These are phyloP conservation scores for Bruguiera hainesii DNA, from an alignment of 441 rosid species.

Conservation along the genomic window DNA sequence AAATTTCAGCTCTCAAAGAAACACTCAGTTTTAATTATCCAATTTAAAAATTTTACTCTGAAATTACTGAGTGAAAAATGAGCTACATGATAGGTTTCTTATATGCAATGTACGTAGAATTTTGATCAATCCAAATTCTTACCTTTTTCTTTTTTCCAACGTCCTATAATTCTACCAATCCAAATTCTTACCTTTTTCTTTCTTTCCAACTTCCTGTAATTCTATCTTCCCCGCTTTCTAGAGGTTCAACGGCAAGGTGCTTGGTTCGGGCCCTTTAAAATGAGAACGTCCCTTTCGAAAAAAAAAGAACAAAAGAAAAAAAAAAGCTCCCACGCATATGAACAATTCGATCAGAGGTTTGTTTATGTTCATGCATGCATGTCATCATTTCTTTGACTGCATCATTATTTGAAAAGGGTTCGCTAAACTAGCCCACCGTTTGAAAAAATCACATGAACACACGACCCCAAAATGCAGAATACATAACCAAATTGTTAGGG, in stretches of 20 bases:
- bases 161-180: not conserved
- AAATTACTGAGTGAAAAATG: no score
- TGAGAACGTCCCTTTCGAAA: not conserved
- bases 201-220: not conserved
- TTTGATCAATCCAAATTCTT: not conserved
- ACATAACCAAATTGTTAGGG: not conserved
- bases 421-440: not conserved
- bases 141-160: not conserved
- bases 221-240: not conserved
- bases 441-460: not conserved
- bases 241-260: not conserved
- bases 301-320: no score
- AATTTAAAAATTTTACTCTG: no score
- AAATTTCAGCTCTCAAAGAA: no score
- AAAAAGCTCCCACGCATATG: not conserved
- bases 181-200: not conserved
- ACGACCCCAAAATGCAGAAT: not conserved
- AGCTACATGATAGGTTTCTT: no score
- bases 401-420: not conserved
- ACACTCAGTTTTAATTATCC: no score
- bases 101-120: not conserved
- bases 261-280: not conserved
- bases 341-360: not conserved
- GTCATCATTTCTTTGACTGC: not conserved
- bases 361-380: not conserved